Evolutionary conservation across 306 rosid species (phyloP), one percentile per base, ranked within the genome.

Genomic region (Rosa multiflora): DNA sequence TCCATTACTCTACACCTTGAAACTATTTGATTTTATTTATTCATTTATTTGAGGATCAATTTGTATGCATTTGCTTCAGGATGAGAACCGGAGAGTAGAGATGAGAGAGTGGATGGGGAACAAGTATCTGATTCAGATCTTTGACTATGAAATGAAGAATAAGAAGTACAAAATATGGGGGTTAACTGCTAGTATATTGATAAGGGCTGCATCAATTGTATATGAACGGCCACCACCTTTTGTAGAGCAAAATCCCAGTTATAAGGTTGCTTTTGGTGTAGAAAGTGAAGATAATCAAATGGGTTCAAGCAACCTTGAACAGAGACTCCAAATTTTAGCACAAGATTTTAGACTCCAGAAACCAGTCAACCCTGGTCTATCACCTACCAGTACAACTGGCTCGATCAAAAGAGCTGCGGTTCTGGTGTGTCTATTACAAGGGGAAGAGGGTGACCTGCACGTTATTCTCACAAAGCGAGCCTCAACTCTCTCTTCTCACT

Each of bases 151-250:
- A 70, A 75, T 78, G 0, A 83, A 86, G 76, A 73, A 86, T 59
- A 85, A 82, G 39, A 88, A 87, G 75, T 95, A 85, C 80, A 72
- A 86, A 59, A 89, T 95, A 64, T 95, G 99, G 99, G 98, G 99
- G 17, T 86, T 95, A 61, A 95, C 99, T 8, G 98, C 98, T 39
- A 97, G 98, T 72, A 88, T 95, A 82, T 92, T 95, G 88, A 91
- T 95, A 53, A 87, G 90, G 83, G 97, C 98, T 72, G 99, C 99
- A 48, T 89, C 99, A 61, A 82, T 95, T 56, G 91, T 91, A 74
- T 90, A 79, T 80, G 82, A 91, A 86, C 81, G 89, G 35, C 83
- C 91, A 21, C 99, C 98, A 13, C 89, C 90, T 86, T 95, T 95
- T 81, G 29, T 80, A 67, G 99, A 95, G 85, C 99, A 91, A 86